Evolutionary conservation across 2,329 filamentous ascomycete genomes (phyloP).

Genomic region (Trichophyton mentagrophytes): DNA sequence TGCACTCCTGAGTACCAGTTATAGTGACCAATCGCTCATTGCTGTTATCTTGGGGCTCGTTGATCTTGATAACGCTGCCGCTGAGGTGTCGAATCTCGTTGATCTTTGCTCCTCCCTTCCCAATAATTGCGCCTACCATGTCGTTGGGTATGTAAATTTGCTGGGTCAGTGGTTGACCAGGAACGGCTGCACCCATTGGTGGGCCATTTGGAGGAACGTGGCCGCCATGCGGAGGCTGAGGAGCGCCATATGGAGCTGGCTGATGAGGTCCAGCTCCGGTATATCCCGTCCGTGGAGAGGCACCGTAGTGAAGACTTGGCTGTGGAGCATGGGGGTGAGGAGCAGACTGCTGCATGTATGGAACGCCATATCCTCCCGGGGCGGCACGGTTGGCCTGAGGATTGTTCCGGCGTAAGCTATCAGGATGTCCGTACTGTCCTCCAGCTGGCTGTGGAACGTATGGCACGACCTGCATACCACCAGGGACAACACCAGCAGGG

Average conservation of each 20-base stretch:
- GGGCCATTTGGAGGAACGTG: constrained; percentile 56
- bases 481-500: constrained; percentile 83
- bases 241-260: constrained; percentile 53
- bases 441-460: constrained; percentile 88
- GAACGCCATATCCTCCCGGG: constrained; percentile 55
- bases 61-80: constrained; percentile 98
- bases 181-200: constrained; percentile 61
- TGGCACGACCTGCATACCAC: constrained; percentile 98
- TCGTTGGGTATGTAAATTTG: constrained; percentile 99
- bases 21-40: constrained; percentile 96
- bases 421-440: constrained; percentile 82
- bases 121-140: constrained; percentile 98
- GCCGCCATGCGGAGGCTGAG: constrained; percentile 45
- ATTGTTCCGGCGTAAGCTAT: constrained; percentile 66
- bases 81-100: constrained; percentile 96
- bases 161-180: constrained; percentile 79
- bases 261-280: constrained; percentile 68
- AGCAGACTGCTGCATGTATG: constrained; percentile 59
- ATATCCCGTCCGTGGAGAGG: constrained; percentile 61
- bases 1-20: constrained; percentile 94
- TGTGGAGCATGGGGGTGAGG: constrained; percentile 43
- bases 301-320: constrained; percentile 67
- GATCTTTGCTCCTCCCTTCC: constrained; percentile 97
- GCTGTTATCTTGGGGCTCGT: constrained; percentile 97
- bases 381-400: constrained; percentile 62